phyloP scores from a whole-genome alignment of 768 basidiomycete genomes.

The Hysterangium stoloniferum region DNA sequence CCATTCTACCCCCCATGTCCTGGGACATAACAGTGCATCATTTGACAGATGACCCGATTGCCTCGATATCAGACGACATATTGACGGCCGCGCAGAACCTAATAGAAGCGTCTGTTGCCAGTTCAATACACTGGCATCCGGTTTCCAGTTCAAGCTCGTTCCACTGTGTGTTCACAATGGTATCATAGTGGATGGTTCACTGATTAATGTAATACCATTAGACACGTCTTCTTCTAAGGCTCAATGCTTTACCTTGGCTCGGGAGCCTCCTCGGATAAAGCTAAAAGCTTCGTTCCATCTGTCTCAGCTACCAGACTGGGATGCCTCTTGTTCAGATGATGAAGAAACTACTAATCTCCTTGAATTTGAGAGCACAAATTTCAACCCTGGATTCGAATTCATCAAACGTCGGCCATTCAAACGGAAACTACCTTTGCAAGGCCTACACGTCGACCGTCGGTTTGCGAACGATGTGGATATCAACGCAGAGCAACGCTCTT shows the following conservation, averaged over 20 bases:
- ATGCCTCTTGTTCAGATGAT: background rate
- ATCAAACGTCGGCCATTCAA: background rate
- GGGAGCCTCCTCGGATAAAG: background rate
- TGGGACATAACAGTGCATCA: background rate
- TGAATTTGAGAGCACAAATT: conserved; percentile 9
- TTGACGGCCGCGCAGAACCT: background rate
- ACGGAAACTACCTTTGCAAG: background rate
- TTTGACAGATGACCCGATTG: background rate
- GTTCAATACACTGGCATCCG: background rate
- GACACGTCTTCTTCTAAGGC: background rate
- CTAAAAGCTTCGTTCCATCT: background rate
- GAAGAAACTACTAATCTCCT: background rate
- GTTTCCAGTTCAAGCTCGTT: background rate
- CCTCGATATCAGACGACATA: background rate
- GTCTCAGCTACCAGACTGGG: conserved; percentile 1
- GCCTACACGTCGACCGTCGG: background rate
- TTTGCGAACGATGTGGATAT: conserved; percentile 5
- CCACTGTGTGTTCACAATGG: background rate
- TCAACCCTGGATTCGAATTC: background rate
- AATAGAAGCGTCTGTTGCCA: background rate
- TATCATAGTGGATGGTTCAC: background rate
- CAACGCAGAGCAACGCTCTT: background rate
- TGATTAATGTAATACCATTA: background rate
- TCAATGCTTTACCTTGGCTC: background rate
- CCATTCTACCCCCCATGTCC: too few relatives aligned